phyloP scores from a whole-genome alignment of 768 basidiomycete genomes.

The Antrodiella citrinella region DNA sequence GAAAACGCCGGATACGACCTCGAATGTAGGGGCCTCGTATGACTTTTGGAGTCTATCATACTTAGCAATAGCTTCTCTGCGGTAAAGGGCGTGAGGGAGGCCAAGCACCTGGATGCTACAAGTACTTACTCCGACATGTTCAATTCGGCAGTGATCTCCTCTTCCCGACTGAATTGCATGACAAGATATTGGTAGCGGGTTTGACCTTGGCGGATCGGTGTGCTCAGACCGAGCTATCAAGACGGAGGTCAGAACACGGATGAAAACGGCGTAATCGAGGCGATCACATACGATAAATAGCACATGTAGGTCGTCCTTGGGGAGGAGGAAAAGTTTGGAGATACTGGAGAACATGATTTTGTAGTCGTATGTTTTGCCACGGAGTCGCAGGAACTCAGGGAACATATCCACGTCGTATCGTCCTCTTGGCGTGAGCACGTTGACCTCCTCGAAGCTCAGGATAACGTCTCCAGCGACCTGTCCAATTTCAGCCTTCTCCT shows the following conservation, averaged over 20 bases:
- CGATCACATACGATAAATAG: conserved; percentile 72
- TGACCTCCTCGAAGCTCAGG: conserved; percentile 89
- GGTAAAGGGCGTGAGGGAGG: neutral
- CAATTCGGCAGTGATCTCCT: conserved; percentile 92
- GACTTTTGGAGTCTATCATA: conserved; percentile 85
- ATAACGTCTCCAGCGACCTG: conserved; percentile 88
- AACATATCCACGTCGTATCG: conserved; percentile 99
- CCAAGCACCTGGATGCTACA: neutral
- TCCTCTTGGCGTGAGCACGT: conserved; percentile 92
- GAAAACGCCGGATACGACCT: conserved; percentile 92
- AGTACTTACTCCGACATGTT: conserved; percentile 80
- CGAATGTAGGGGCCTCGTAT: conserved; percentile 92
- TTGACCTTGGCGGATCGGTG: conserved; percentile 95
- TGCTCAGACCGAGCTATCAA: conserved; percentile 75
- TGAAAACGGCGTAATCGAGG: neutral
- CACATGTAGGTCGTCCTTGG: conserved; percentile 94
- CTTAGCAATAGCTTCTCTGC: conserved; percentile 67
- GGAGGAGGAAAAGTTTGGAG: conserved; percentile 82
- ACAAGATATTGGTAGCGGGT: conserved; percentile 97
- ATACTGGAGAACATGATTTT: conserved; percentile 90
- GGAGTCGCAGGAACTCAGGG: conserved; percentile 83
- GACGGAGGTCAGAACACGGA: conserved; percentile 1
- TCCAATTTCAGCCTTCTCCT: conserved; percentile 92
- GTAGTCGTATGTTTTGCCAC: conserved; percentile 99
- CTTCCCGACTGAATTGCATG: conserved; percentile 96